Percentiles rank a stretch among this genome's conserved stretches.
Conservation (phyloP, 108 stramenopile genomes). For the Chaetoceros tenuissimus region DNA sequence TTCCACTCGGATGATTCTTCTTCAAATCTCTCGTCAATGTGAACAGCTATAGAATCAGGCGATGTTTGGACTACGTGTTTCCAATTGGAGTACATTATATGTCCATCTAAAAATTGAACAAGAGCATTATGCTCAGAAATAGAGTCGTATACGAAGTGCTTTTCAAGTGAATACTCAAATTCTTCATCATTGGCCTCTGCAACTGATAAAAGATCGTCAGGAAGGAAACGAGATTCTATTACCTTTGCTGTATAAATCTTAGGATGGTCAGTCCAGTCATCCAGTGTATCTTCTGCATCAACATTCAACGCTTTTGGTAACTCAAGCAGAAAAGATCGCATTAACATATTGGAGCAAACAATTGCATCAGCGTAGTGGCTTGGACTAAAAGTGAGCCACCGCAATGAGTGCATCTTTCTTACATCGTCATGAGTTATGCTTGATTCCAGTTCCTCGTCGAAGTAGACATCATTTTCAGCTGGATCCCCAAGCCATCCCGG, state of each 20-base stretch:
- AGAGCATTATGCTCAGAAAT: background rate
- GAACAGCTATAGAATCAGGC: background rate
- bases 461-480: background rate
- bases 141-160: background rate
- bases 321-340: slow-evolving; percentile 50
- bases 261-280: background rate
- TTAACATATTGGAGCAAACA: slow-evolving; percentile 55
- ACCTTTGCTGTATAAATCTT: background rate
- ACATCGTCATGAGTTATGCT: slow-evolving; percentile 21
- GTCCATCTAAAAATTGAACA: background rate
- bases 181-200: background rate
- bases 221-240: background rate
- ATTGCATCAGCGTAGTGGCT: slow-evolving; percentile 56
- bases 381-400: slow-evolving; percentile 50
- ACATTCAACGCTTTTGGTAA: background rate
- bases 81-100: background rate
- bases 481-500: background rate
- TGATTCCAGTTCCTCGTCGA: slow-evolving; percentile 3
- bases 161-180: background rate
- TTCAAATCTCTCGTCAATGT: background rate
- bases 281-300: background rate
- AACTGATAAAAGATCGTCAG: background rate
- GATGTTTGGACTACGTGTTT: background rate
- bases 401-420: slow-evolving; percentile 45
- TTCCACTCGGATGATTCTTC: background rate